A percentile compares a stretch with the other conserved stretches of the same genome.
These are phyloP conservation scores for Cladophialophora bantiana DNA, from an alignment of 2,329 filamentous ascomycete genomes.

Conservation along the genomic window DNA sequence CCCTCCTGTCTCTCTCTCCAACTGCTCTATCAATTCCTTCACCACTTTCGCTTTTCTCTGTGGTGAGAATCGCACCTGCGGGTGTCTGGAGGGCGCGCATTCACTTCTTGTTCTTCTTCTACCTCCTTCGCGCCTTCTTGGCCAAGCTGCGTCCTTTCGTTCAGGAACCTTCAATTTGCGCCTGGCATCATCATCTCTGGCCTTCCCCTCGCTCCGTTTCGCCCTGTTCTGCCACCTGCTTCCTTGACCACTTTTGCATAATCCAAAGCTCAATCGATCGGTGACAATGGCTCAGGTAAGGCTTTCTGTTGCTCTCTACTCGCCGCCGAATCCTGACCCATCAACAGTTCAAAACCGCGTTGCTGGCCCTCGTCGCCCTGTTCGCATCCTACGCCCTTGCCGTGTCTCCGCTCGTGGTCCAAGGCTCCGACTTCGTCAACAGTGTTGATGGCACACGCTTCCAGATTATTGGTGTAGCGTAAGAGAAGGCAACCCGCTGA, in stretches of 20 bases:
- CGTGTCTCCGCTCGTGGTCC: constrained; percentile 63
- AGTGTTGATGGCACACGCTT: constrained; percentile 64
- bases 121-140: constrained; percentile 24
- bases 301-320: background rate
- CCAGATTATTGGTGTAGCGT: constrained; percentile 69
- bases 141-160: constrained; percentile 13
- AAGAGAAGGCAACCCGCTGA: constrained; percentile 41
- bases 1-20: constrained; percentile 12
- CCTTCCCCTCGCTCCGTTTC: constrained; percentile 25
- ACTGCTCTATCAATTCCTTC: constrained; percentile 12
- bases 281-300: constrained; percentile 37
- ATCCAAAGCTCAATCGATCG: constrained; percentile 5
- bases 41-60: constrained; percentile 24
- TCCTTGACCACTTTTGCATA: constrained; percentile 19
- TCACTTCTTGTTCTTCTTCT: constrained; percentile 13
- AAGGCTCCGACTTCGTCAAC: constrained; percentile 68
- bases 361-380: constrained; percentile 48
- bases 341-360: constrained; percentile 33
- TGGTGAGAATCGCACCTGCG: constrained; percentile 30
- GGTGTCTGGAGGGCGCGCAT: constrained; percentile 16
- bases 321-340: constrained; percentile 17
- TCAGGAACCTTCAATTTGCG: constrained; percentile 18
- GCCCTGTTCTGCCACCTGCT: constrained; percentile 10
- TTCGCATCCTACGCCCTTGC: constrained; percentile 57
- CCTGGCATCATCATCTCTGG: background rate